Evolutionary conservation across 2,329 filamentous ascomycete genomes (phyloP), one percentile per base, ranked within the genome.

Genomic region (Epichloe scottii): DNA sequence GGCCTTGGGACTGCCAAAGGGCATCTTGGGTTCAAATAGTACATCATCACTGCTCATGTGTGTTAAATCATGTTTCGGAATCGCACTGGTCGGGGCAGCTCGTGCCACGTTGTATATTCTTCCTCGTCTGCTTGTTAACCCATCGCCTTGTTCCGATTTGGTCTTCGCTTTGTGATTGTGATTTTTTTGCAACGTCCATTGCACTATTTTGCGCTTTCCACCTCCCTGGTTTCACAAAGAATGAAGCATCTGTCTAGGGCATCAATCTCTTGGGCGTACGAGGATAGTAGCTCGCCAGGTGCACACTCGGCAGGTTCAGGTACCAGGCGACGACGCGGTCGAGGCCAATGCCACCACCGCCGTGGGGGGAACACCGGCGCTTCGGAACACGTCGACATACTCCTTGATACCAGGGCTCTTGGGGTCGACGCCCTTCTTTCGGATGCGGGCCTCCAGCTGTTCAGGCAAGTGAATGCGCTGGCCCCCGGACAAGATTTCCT

Each of bases 401-500:
- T 95, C 89, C 63, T 91, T 88, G 75, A 96, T 87, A n/a, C 85
- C 80, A 1, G 71, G 64, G 55, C 76, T 79, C 45, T 77, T 71
- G 0, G 90, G 89, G 63, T 96, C 86, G 59, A 97, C 79, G 51
- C 89, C 90, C 69, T 89, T 84, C 53, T 73, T 75, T 62, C 82
- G 77, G 73, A 97, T 86, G 55, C 88, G 86, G 44, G 81, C 78
- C 64, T 89, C 83, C 14, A 97, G 78, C 70, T 85, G 78, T 41
- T 74, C 73, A 0, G 90, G 81, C 56, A 89, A 78, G 68, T 96
- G 86, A 59, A 96, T 87, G 78, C 90, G 87, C 70, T 96, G 90
- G 7, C 89, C 90, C 60, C 91, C 90, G 15, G 86, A 90, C 17
- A 96, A 78, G 54, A 96, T 91, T 69, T 96, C 91, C 68, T 97